Base-by-base conservation (phyloP, 148 eudicot genomes). In the Cornus suecica region DNA sequence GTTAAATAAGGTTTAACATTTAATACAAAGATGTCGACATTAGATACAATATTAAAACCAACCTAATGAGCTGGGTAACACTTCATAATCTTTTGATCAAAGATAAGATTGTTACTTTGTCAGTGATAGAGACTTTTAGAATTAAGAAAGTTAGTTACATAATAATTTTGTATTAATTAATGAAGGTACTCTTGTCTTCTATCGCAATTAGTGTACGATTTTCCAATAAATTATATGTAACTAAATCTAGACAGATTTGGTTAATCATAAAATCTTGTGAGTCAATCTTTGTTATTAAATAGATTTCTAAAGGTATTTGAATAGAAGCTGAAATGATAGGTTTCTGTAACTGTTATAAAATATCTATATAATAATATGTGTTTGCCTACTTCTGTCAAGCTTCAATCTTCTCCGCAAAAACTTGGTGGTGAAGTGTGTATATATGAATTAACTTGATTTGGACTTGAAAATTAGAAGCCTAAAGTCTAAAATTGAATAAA, bases 211-310 rank as follows among this genome's bases (percentile, higher is more conserved):
- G 22, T 2, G 69, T 27, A 30, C 69, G 34, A 42, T 18, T n/a
- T 14, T 22, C 24, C 32, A 63, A 73, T 75, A 52, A 30, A 75
- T 66, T 26, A 75, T 22, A 5, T 22, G 45, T 52, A 25, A 54
- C 65, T 75, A 66, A 75, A 75, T 75, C 78, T 67, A 30, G 31
- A 15, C 30, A 75, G 78, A 75, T 75, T 67, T 75, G 51, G 64
- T 54, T 23, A 9, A 22, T 65, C 56, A 28, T 42, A 45, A 74
- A 14, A 28, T 10, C 63, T 24, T 16, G 34, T 10, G 58, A 22
- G 26, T 30, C 68, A 25, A 32, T 62, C 68, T 63, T 27, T 23
- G 18, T 63, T 41, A 24, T 42, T 42, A 20, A 31, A 22, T 37
- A 24, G 3, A 37, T 32, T 18, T 58, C 62, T 14, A 5, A 20